Conservation (phyloP, 2,329 filamentous ascomycete species). For the Chaetomiaceae sp. region DNA sequence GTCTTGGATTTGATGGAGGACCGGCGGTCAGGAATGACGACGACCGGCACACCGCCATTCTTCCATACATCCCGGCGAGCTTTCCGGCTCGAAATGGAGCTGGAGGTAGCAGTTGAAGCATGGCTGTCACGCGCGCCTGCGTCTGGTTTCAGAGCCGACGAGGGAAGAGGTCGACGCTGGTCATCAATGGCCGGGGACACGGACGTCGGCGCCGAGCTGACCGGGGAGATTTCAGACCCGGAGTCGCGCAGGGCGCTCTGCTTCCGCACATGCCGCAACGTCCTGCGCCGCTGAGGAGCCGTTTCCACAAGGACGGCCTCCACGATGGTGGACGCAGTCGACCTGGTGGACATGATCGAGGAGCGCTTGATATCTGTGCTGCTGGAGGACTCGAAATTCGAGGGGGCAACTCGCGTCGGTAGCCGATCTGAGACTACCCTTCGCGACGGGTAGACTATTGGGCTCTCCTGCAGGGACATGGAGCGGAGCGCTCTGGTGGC, state of each 20-base stretch:
- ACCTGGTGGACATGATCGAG: slow-evolving; percentile 50
- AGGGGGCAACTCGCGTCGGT: slow-evolving; percentile 25
- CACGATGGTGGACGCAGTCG: slow-evolving; percentile 50
- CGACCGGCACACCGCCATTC: slow-evolving; percentile 55
- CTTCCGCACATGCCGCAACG: slow-evolving; percentile 57
- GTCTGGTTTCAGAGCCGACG: slow-evolving; percentile 24
- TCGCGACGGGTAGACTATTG: slow-evolving; percentile 34
- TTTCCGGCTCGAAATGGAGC: slow-evolving; percentile 47
- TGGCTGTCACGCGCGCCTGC: slow-evolving; percentile 38
- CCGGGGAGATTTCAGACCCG: slow-evolving; percentile 34
- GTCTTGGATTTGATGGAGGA: slow-evolving; percentile 48
- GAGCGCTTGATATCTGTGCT: slow-evolving; percentile 42
- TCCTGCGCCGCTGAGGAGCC: slow-evolving; percentile 43
- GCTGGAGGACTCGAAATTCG: slow-evolving; percentile 35
- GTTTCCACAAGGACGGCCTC: slow-evolving; percentile 53
- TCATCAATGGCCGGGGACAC: slow-evolving; percentile 28
- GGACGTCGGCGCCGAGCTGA: slow-evolving; percentile 40
- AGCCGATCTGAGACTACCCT: slow-evolving; percentile 27
- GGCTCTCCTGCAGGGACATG: slow-evolving; percentile 40
- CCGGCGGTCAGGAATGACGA: slow-evolving; percentile 53
- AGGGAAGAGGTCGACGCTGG: slow-evolving; percentile 5
- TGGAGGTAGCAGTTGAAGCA: slow-evolving; percentile 42
- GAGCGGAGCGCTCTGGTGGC: slow-evolving; percentile 45
- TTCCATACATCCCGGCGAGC: slow-evolving; percentile 55
- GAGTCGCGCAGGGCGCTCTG: slow-evolving; percentile 45